Evolutionary conservation across 2,329 filamentous ascomycete genomes (phyloP), one percentile per base, ranked within the genome.

Genomic region (Pseudonectria buxi): DNA sequence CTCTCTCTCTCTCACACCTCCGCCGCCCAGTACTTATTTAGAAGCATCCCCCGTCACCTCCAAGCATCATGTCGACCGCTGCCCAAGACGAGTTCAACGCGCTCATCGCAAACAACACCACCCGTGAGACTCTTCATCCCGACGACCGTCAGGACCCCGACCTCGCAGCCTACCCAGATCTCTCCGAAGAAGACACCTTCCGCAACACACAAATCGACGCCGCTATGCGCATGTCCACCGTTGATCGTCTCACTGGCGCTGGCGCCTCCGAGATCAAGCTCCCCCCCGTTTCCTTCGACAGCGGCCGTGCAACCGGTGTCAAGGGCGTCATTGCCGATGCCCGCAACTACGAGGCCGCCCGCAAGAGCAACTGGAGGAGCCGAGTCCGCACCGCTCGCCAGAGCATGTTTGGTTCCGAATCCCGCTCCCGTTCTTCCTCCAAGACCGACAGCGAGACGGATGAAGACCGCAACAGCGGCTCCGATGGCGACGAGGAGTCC

Each of bases 301-400:
- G 68, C 35, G 80, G 82, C 39, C 74, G 78, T 46, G 80, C 84
- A 48, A 90, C 85, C 3, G 86, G 86, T 30, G 85, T 88, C 48
- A 90, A 90, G 67, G 86, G 86, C 44, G 86, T 92, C 59, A 90
- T 92, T 54, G 83, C 85, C 50, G 86, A 92, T 56, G 86, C 86
- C 26, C 74, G 84, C 53, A 78, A 80, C 52, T 90, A 83, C 59
- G 82, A 86, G 63, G 70, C 76, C 51, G 82, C 83, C 10, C 71
- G 72, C 47, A 70, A 70, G 52, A 63, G 54, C 49, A 75, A 73
- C 44, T 76, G 72, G 67, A 67, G 65, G 50, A 68, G 62, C 54
- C 67, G 66, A 35, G 70, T 73, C 38, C 67, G 66, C 41, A 65
- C 66, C 28, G 74, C 71, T 24, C 68, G 75, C 37, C 64, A 67